Conservation (phyloP, 1,284 basidiomycete genomes). For the Ceratobasidium sp. region DNA sequence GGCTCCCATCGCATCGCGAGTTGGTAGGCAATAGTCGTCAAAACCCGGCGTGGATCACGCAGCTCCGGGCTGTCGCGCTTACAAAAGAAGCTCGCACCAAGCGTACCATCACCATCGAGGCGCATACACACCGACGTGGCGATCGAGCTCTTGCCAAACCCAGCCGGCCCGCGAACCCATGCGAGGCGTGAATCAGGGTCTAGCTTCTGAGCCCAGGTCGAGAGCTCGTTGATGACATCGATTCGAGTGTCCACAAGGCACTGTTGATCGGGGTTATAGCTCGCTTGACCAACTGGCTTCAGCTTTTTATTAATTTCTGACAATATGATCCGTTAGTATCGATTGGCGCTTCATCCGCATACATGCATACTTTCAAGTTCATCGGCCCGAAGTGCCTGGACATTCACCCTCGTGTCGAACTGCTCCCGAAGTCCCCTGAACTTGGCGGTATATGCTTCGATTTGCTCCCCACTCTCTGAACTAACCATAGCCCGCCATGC, state of each 20-base stretch:
- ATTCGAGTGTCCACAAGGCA: neutral
- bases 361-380: neutral
- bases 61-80: conserved; percentile 21
- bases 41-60: neutral
- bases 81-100: conserved; percentile 15
- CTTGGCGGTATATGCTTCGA: neutral
- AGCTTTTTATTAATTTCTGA: neutral
- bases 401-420: conserved; percentile 12
- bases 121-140: neutral
- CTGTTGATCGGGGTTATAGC: neutral
- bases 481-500: neutral
- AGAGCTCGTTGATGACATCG: neutral
- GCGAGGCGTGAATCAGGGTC: neutral
- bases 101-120: neutral
- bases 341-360: neutral
- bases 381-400: neutral
- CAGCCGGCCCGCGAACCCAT: conserved; percentile 33
- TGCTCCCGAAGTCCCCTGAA: neutral
- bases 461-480: neutral
- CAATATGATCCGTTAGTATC: neutral
- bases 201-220: neutral
- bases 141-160: conserved; percentile 27
- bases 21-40: neutral
- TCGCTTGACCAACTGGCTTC: neutral
- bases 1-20: neutral